Evolutionary conservation across 805 yeast genomes (phyloP).

Genomic region (Myxozyma nipponensis): DNA sequence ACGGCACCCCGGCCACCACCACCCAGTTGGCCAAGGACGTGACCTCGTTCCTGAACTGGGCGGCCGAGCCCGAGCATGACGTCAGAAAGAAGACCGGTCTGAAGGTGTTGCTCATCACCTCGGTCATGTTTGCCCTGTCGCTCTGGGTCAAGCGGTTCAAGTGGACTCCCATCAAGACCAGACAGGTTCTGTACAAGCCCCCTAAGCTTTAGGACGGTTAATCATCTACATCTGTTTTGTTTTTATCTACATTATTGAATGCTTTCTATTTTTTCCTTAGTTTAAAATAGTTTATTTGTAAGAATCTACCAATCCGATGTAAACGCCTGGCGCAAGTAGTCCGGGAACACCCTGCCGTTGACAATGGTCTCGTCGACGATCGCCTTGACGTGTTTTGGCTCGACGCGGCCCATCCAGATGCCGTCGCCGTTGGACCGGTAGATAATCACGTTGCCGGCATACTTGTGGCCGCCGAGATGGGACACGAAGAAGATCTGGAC

Average conservation of each 20-base stretch:
- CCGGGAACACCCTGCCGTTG: constrained; percentile 65
- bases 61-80: constrained; percentile 97
- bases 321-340: constrained; percentile 53
- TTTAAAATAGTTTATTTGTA: too few species aligned
- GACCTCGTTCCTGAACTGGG: constrained; percentile 93
- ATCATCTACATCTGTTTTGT: not conserved
- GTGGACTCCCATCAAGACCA: constrained; percentile 93
- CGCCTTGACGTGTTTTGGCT: constrained; percentile 69
- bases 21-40: constrained; percentile 99
- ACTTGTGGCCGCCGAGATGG: constrained; percentile 96
- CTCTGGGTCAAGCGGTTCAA: constrained; percentile 96
- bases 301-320: constrained; percentile 36
- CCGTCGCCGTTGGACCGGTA: constrained; percentile 70
- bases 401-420: constrained; percentile 84
- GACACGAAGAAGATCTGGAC: constrained; percentile 66
- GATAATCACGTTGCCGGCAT: constrained; percentile 80
- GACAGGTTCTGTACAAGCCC: constrained; percentile 90
- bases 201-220: constrained; percentile 51
- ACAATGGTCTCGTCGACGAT: constrained; percentile 73
- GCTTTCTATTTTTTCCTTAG: not conserved
- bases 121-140: constrained; percentile 74
- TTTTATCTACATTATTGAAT: not conserved
- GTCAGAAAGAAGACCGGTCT: constrained; percentile 96
- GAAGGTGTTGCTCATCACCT: constrained; percentile 78
- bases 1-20: constrained; percentile 97